These are phyloP conservation scores for Phaeosphaeriaceae sp. DNA, from an alignment of 2,329 filamentous ascomycete species.

Conservation along the genomic window DNA sequence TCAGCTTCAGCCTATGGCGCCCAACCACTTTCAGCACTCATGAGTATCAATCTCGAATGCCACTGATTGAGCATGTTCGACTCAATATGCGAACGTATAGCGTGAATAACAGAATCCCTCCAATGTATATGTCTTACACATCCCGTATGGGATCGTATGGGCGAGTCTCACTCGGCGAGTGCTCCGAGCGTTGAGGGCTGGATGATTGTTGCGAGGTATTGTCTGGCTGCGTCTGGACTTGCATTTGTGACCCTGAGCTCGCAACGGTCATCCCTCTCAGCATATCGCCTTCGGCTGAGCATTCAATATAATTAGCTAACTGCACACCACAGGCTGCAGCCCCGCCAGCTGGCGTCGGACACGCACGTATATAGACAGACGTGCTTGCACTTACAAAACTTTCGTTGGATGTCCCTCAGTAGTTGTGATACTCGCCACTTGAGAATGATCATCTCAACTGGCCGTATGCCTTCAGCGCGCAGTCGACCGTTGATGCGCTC, in stretches of 20 bases:
- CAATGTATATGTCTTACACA: conserved; percentile 31
- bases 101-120: conserved; percentile 28
- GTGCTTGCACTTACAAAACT: conserved; percentile 43
- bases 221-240: conserved; percentile 35
- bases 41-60: conserved; percentile 28
- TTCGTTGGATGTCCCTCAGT: conserved; percentile 44
- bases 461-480: conserved; percentile 43
- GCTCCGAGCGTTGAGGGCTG: conserved; percentile 39
- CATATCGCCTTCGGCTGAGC: conserved; percentile 47
- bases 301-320: conserved; percentile 38
- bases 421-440: conserved; percentile 48
- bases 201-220: conserved; percentile 36
- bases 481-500: conserved; percentile 44
- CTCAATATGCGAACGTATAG: conserved; percentile 16
- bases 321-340: conserved; percentile 26
- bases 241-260: conserved; percentile 36
- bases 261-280: conserved; percentile 38
- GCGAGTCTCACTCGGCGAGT: conserved; percentile 42
- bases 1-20: conserved; percentile 9
- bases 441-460: conserved; percentile 47
- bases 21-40: conserved; percentile 14
- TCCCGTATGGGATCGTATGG: conserved; percentile 47
- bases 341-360: conserved; percentile 21
- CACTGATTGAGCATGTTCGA: conserved; percentile 18
- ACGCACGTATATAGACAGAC: conserved; percentile 23